Conservation (phyloP, 495 filamentous ascomycete species). For the Penicillium ucsense region DNA sequence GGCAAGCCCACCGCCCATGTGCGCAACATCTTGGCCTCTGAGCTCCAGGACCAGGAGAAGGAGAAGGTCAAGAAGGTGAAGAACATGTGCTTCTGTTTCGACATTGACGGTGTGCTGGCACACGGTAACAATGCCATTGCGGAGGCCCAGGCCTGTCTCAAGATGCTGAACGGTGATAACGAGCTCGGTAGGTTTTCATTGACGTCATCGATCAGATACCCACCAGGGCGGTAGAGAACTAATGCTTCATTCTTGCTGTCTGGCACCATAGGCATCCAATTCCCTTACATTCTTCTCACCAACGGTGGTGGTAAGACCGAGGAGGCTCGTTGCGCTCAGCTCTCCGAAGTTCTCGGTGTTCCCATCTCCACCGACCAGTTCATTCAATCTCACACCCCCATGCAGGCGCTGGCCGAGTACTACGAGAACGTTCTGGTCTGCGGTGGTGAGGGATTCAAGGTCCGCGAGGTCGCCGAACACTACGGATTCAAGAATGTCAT, state of each 20-base stretch:
- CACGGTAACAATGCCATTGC: slow-evolving; percentile 71
- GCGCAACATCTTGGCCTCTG: slow-evolving; percentile 61
- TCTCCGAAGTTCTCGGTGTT: slow-evolving; percentile 63
- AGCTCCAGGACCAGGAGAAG: slow-evolving; percentile 58
- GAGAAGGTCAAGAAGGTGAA: slow-evolving; percentile 56
- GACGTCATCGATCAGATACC: too few relatives aligned
- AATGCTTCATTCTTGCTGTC: too few relatives aligned
- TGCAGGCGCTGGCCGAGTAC: slow-evolving; percentile 75
- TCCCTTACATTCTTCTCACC: slow-evolving; percentile 87
- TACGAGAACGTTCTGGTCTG: slow-evolving; percentile 82
- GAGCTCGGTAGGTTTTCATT: slow-evolving; percentile 41
- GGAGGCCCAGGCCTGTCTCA: slow-evolving; percentile 72
- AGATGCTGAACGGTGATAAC: slow-evolving; percentile 77
- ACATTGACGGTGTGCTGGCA: slow-evolving; percentile 85
- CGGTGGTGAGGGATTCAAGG: slow-evolving; percentile 84
- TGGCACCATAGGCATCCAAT: slow-evolving; percentile 45
- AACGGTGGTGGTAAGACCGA: slow-evolving; percentile 91
- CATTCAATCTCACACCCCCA: slow-evolving; percentile 90
- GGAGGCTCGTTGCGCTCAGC: slow-evolving; percentile 67
- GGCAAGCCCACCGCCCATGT: slow-evolving; percentile 37
- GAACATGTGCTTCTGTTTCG: slow-evolving; percentile 79
- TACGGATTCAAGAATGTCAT: slow-evolving; percentile 87
- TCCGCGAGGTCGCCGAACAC: slow-evolving; percentile 70
- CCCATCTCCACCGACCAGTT: slow-evolving; percentile 75
- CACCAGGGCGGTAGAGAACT: too few relatives aligned